These are phyloP conservation scores for Amphirosellinia nigrospora DNA, from an alignment of 495 filamentous ascomycete genomes.

Conservation along the genomic window DNA sequence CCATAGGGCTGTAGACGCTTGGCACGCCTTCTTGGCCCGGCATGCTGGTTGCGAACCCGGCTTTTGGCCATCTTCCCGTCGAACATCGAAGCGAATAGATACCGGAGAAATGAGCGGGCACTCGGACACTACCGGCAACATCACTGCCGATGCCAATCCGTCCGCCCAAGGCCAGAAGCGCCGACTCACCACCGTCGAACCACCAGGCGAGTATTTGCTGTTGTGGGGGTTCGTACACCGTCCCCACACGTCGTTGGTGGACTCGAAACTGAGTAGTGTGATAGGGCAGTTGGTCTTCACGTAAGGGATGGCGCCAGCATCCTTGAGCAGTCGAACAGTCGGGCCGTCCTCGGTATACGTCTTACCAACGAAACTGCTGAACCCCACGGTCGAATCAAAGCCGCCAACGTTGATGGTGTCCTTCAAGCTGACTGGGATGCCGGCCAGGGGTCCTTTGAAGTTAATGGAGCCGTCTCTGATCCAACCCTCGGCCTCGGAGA, in stretches of 20 bases:
- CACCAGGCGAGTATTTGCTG: slow-evolving; percentile 83
- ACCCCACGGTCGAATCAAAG: slow-evolving; percentile 87
- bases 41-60: slow-evolving; percentile 87
- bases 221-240: slow-evolving; percentile 84
- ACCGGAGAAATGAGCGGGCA: slow-evolving; percentile 88
- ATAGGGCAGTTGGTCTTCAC: slow-evolving; percentile 96
- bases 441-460: slow-evolving; percentile 82
- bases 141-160: slow-evolving; percentile 96
- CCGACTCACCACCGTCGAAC: slow-evolving; percentile 91
- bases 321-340: slow-evolving; percentile 79
- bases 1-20: slow-evolving; percentile 92
- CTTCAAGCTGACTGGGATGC: slow-evolving; percentile 88
- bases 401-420: slow-evolving; percentile 85
- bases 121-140: slow-evolving; percentile 89
- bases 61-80: slow-evolving; percentile 95
- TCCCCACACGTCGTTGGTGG: slow-evolving; percentile 89
- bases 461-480: slow-evolving; percentile 65
- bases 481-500: slow-evolving; percentile 83
- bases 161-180: slow-evolving; percentile 83
- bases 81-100: slow-evolving; percentile 90
- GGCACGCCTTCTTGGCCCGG: slow-evolving; percentile 91
- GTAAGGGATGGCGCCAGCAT: slow-evolving; percentile 95
- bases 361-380: slow-evolving; percentile 73
- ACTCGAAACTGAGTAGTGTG: slow-evolving; percentile 91
- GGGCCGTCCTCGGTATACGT: slow-evolving; percentile 70